These are phyloP conservation scores for Lepiota venenata DNA, from an alignment of 768 basidiomycete species.

Conservation along the genomic window DNA sequence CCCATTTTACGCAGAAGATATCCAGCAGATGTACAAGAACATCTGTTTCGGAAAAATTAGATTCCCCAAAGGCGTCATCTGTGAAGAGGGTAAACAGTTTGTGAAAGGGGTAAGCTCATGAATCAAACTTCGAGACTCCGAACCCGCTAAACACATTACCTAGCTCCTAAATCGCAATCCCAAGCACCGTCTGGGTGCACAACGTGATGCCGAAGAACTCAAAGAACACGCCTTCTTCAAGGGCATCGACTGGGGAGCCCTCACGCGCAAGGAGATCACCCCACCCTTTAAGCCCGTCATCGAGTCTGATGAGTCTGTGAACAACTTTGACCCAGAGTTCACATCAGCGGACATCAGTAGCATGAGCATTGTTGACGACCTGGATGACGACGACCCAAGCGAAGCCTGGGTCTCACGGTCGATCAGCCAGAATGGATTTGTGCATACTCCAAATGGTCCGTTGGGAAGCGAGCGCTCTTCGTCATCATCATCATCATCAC, in stretches of 20 bases:
- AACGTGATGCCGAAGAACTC: slow-evolving; percentile 87
- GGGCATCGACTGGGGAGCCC: slow-evolving; percentile 86
- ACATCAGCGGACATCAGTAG: slow-evolving; percentile 87
- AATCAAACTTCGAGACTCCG: slow-evolving; percentile 3
- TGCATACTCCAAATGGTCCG: slow-evolving; percentile 74
- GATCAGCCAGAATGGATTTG: slow-evolving; percentile 6
- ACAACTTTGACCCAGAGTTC: slow-evolving; percentile 98
- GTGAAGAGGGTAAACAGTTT: slow-evolving; percentile 97
- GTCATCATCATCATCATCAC: slow-evolving; percentile 1
- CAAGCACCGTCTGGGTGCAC: slow-evolving; percentile 92
- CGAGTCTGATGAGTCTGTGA: slow-evolving; percentile 97
- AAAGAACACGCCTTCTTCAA: slow-evolving; percentile 96
- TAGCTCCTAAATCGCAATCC: slow-evolving; percentile 98
- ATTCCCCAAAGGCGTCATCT: slow-evolving; percentile 95
- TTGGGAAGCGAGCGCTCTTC: slow-evolving; percentile 53
- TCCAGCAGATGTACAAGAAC: slow-evolving; percentile 99
- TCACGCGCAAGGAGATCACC: slow-evolving; percentile 84
- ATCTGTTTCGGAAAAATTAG: slow-evolving; percentile 99
- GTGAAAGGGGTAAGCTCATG: slow-evolving; percentile 83
- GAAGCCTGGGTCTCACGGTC: slow-evolving; percentile 53
- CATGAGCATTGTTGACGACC: slow-evolving; percentile 40
- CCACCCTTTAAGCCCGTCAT: slow-evolving; percentile 98
- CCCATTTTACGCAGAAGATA: slow-evolving; percentile 99
- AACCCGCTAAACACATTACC: not conserved
- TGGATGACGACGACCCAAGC: slow-evolving; percentile 59